A percentile compares a stretch with the other conserved stretches of the same genome.
Evolutionary conservation across 805 yeast genomes (phyloP).

Genomic region (Kregervanrija pseudodelftensis): DNA sequence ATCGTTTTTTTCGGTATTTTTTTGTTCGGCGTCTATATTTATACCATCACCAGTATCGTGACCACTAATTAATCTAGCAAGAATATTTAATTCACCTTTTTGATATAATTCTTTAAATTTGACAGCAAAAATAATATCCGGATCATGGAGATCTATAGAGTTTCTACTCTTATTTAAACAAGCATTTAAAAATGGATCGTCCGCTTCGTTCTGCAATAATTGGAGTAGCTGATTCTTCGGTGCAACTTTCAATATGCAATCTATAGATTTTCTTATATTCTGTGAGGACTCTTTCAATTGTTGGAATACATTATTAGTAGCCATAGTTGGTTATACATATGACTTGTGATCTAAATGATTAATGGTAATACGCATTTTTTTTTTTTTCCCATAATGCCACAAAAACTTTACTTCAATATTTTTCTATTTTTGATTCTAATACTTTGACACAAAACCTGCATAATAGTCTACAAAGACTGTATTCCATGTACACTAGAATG

Average conservation of each 20-base stretch:
- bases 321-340: no score
- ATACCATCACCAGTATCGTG: constrained; percentile 20
- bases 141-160: constrained; percentile 37
- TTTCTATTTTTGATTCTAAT: no score
- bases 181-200: constrained; percentile 13
- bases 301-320: background rate
- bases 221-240: constrained; percentile 6
- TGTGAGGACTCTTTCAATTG: constrained; percentile 7
- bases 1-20: no score
- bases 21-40: no score
- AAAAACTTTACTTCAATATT: no score
- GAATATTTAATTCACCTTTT: constrained; percentile 37
- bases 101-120: constrained; percentile 47
- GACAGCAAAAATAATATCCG: constrained; percentile 52
- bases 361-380: no score
- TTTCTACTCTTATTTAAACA: constrained; percentile 35
- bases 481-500: no score
- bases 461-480: no score
- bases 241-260: constrained; percentile 7
- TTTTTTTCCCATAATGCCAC: no score
- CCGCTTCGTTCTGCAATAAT: constrained; percentile 15
- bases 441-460: no score
- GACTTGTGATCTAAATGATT: no score
- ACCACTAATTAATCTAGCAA: constrained; percentile 44
- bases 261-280: constrained; percentile 1